phyloP scores from a whole-genome alignment of 2,329 filamentous ascomycete genomes.

The Aaosphaeria pasadenensis region DNA sequence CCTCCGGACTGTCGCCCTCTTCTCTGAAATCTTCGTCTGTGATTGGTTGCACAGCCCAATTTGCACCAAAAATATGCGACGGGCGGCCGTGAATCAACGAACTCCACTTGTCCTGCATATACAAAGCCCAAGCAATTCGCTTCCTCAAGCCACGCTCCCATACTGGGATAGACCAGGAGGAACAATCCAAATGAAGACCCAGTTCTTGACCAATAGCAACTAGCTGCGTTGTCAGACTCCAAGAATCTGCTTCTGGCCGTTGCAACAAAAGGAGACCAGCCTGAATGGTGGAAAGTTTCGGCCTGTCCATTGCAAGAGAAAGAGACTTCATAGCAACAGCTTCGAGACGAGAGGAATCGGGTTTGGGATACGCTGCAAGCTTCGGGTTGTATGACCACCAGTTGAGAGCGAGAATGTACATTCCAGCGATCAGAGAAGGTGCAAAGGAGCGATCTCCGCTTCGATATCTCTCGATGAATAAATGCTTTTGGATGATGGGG shows the following conservation, averaged over 20 bases:
- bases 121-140: constrained; percentile 83
- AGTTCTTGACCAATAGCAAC: constrained; percentile 86
- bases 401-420: constrained; percentile 82
- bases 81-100: constrained; percentile 81
- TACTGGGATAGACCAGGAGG: constrained; percentile 78
- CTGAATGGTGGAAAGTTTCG: constrained; percentile 78
- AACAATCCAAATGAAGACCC: constrained; percentile 84
- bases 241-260: constrained; percentile 72
- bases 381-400: constrained; percentile 78
- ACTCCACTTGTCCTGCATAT: constrained; percentile 94
- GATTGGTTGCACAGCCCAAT: constrained; percentile 76
- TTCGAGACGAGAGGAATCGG: constrained; percentile 72
- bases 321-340: constrained; percentile 70
- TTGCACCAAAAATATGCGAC: constrained; percentile 66
- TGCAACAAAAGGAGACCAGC: constrained; percentile 74
- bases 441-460: constrained; percentile 71
- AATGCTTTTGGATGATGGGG: constrained; percentile 76
- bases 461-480: constrained; percentile 76
- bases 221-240: constrained; percentile 81
- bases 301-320: constrained; percentile 73
- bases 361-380: constrained; percentile 61
- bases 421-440: constrained; percentile 71
- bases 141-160: constrained; percentile 87
- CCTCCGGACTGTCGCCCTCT: constrained; percentile 55
- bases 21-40: constrained; percentile 69